Evolutionary conservation across 1,139 yeast species (phyloP), one percentile per base, ranked within the genome.

Genomic region (Candida neerlandica): DNA sequence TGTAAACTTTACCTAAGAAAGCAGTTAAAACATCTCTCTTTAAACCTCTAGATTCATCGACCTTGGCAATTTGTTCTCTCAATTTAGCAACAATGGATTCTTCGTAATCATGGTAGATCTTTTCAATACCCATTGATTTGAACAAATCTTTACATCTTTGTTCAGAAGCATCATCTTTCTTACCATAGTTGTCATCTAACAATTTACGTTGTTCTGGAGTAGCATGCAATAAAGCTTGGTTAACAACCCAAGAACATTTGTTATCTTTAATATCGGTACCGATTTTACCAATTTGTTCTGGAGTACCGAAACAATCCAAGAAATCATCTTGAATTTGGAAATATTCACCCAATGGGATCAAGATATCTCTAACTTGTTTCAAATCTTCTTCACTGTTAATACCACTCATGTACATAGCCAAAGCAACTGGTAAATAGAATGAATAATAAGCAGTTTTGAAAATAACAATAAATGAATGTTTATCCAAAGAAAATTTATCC

Each of bases 251-350:
- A 44, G 97, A 89, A 71, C 99, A 95, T 74, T 95, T 95, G 81
- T 95, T 95, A 71, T 95, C 99, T 75, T 89, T 89, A 65, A 95
- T 95, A 69, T 95, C 99, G 52, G 99, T 95, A 58, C 99, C 99
- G 59, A 95, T 90, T 79, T 95, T 95, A 55, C 99, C 99, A 65
- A 94, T 94, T 63, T 92, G 92, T 66, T 89, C 96, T 44, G 99
- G 97, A 59, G 95, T 91, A 56, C 99, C 99, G 66, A 89, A 95
- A 71, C 97, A 90, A 71, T 95, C 99, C 61, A 95, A 82, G 75
- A 78, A 95, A 70, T 95, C 99, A 67, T 95, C 99, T 75, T 95
- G 99, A 60, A 95, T 90, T 75, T 95, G 99, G 86, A 95, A 95
- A 70, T 95, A 95, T 72, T 95, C 97, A 53, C 99, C 99, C 60